Percentiles rank a stretch among this genome's conserved stretches.
These are phyloP conservation scores for Lagenaria siceraria DNA, from an alignment of 306 rosid species.

Conservation along the genomic window DNA sequence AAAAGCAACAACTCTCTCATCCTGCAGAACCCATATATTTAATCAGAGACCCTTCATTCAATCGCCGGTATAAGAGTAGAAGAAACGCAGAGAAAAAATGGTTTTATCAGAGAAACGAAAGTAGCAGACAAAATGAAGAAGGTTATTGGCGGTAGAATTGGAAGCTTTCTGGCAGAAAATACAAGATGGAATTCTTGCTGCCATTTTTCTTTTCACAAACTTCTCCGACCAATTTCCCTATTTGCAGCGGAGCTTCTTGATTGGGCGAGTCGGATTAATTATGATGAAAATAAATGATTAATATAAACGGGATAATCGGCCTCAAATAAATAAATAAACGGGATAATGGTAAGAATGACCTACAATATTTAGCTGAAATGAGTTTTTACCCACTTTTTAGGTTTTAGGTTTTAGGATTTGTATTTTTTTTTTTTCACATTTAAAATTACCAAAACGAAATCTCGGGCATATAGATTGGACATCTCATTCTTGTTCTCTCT, in stretches of 20 bases:
- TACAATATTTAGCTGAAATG: too few relatives aligned
- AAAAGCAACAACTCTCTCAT: constrained; percentile 46
- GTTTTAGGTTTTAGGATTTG: too few relatives aligned
- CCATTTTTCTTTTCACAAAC: constrained; percentile 24
- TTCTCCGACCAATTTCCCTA: not conserved
- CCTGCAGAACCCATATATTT: constrained; percentile 26
- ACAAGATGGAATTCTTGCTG: constrained; percentile 29
- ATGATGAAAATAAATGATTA: not conserved
- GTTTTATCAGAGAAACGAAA: constrained; percentile 5
- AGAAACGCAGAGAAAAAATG: not conserved
- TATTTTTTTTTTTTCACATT: too few relatives aligned
- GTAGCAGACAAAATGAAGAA: constrained; percentile 33
- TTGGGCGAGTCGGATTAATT: not conserved
- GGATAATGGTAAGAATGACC: too few relatives aligned
- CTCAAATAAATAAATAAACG: too few relatives aligned
- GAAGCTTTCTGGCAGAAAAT: constrained; percentile 40
- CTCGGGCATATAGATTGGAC: too few relatives aligned
- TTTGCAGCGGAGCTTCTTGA: constrained; percentile 1
- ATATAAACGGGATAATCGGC: too few relatives aligned
- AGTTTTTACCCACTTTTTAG: too few relatives aligned
- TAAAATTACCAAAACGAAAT: too few relatives aligned
- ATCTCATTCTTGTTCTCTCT: too few relatives aligned
- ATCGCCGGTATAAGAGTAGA: not conserved
- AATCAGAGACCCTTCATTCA: constrained; percentile 9
- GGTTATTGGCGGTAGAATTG: constrained; percentile 23